Percentiles rank a stretch among this genome's conserved stretches.
Conservation (phyloP, 2,329 filamentous ascomycete species). For the Diaporthe velutina region DNA sequence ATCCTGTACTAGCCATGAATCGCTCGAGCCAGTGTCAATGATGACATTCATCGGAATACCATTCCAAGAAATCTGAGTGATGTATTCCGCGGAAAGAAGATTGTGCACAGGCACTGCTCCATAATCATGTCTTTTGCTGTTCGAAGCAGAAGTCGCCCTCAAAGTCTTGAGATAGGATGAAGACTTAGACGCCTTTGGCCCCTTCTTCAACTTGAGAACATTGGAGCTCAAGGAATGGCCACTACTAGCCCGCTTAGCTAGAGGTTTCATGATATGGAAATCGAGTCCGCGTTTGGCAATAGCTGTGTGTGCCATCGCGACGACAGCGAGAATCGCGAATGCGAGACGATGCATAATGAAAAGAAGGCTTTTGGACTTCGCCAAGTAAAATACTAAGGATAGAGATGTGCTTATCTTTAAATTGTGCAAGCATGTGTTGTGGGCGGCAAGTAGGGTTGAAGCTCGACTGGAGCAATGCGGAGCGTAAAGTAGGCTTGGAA, state of each 20-base stretch:
- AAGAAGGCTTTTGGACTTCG: neutral
- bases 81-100: constrained; percentile 25
- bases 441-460: neutral
- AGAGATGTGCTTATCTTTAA: too few species aligned
- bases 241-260: constrained; percentile 19
- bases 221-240: constrained; percentile 23
- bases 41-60: constrained; percentile 26
- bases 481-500: neutral
- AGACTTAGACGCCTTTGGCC: constrained; percentile 21
- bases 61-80: constrained; percentile 29
- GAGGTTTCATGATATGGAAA: neutral
- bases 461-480: neutral
- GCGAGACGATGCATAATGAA: constrained; percentile 15
- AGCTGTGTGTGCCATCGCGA: neutral
- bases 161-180: constrained; percentile 23
- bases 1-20: constrained; percentile 35
- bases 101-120: constrained; percentile 12
- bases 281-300: neutral
- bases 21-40: constrained; percentile 36
- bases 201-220: constrained; percentile 26
- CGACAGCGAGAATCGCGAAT: neutral
- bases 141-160: neutral
- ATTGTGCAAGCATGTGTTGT: too few species aligned
- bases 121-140: neutral
- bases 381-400: too few species aligned